Evolutionary conservation across 176 grass and related monocot genomes (phyloP), one percentile per base, ranked within the genome.

Genomic region (Luzula sylvatica): DNA sequence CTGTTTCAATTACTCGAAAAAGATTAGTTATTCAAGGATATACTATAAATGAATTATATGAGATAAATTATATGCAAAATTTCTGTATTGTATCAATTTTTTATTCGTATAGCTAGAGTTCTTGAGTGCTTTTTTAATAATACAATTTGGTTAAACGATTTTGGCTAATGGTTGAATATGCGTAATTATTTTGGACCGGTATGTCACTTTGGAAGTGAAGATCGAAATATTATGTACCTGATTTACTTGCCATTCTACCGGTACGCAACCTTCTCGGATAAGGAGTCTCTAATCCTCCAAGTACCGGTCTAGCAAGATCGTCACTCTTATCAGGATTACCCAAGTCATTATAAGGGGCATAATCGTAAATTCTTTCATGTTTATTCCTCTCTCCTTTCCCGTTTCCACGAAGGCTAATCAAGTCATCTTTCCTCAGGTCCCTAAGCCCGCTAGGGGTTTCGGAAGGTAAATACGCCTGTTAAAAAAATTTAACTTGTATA

Each of bases 261-360:
- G 75, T 79, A 22, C 68, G 75, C 58, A 67, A 72, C 12, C 75
- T 58, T 55, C 75, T 72, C 12, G 75, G 75, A 55, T 79, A 79
- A 46, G 75, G 68, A 51, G 47, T 79, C 61, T 72, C 68, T 25
- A 56, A 18, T 53, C 68, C 68, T 58, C 20, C 45, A 22, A 79
- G 39, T 17, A 67, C 32, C 45, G 75, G 75, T 50, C 75, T 70
- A 51, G 53, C 53, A 15, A 79, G 45, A 38, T 79, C 75, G 29
- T 47, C 12, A 72, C 70, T 70, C 61, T 67, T 79, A 35, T 79
- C 75, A 41, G 75, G 75, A 66, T 79, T 72, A 18, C 75, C 75
- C 53, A 79, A 30, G 46, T 79, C 75, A 65, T 79, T 72, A 54
- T 79, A 79, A 54, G 19, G 60, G 9, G 68, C 75, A 53, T 79